Conservation (phyloP, 306 rosid species). For the Begonia peltatifolia region DNA sequence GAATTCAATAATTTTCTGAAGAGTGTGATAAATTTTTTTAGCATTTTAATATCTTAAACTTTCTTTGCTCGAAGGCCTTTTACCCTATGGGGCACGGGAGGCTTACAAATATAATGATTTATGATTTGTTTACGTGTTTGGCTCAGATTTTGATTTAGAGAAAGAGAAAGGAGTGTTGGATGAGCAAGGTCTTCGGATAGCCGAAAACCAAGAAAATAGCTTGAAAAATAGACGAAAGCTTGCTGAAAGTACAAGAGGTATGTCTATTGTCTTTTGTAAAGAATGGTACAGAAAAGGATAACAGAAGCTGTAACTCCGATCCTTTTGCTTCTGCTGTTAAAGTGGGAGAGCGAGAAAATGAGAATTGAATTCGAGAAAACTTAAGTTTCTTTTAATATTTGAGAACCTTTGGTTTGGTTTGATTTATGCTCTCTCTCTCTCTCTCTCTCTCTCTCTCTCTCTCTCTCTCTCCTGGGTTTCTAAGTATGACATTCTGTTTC, state of each 20-base stretch:
- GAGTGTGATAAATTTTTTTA: too few species aligned
- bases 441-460: neutral
- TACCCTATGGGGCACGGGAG: neutral
- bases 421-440: neutral
- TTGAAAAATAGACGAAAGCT: conserved; percentile 96
- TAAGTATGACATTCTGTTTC: neutral
- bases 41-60: too few species aligned
- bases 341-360: neutral
- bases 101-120: neutral
- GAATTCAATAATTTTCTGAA: neutral
- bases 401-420: neutral
- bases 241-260: conserved; percentile 92
- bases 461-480: neutral
- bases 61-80: neutral
- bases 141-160: conserved; percentile 87
- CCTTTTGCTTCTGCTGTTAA: neutral
- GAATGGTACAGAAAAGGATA: neutral
- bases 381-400: too few species aligned
- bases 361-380: neutral
- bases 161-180: conserved; percentile 75
- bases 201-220: conserved; percentile 96
- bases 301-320: neutral
- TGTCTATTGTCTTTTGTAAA: conserved; percentile 1
- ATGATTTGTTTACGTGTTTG: neutral
- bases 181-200: conserved; percentile 90